Evolutionary conservation across 768 basidiomycete genomes (phyloP).

Genomic region (Boletus rex-veris): DNA sequence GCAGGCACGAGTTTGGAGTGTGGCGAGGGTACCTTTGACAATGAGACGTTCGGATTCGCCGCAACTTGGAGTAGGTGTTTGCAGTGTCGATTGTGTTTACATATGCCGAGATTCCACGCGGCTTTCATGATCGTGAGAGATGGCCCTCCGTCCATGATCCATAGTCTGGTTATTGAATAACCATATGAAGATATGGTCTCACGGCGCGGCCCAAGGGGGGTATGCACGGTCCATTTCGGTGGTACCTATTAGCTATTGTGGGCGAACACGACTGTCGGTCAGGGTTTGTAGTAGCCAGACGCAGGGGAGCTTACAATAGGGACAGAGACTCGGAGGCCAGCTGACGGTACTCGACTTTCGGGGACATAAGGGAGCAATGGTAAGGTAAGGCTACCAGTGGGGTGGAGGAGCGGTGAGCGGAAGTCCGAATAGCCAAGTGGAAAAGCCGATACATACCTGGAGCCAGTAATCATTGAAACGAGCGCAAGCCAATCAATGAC

Average conservation of each 20-base stretch:
- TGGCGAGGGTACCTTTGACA: constrained; percentile 24
- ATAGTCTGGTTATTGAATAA: not conserved
- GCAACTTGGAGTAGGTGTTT: constrained; percentile 32
- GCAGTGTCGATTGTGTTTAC: constrained; percentile 41
- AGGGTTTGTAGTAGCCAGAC: constrained; percentile 10
- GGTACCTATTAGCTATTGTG: too few species aligned
- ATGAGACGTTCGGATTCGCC: constrained; percentile 38
- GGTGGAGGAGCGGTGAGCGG: too few species aligned
- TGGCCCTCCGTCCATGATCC: constrained; percentile 27
- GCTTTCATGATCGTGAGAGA: constrained; percentile 34
- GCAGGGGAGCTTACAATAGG: constrained; percentile 26
- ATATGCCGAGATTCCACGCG: constrained; percentile 40
- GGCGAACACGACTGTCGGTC: too few species aligned
- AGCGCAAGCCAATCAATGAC: too few species aligned
- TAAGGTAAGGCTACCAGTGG: not conserved
- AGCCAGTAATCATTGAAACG: too few species aligned
- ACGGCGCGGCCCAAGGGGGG: too few species aligned
- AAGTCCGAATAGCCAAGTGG: too few species aligned
- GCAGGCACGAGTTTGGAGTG: not conserved
- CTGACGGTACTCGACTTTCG: constrained; percentile 27
- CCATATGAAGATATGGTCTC: too few species aligned
- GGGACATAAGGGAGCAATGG: constrained; percentile 1
- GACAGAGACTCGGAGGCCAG: constrained; percentile 34
- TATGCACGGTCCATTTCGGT: constrained; percentile 24
- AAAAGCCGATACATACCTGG: too few species aligned